Evolutionary conservation across 1,139 yeast species (phyloP).

Genomic region (Yamadazyma atmosphaerica): DNA sequence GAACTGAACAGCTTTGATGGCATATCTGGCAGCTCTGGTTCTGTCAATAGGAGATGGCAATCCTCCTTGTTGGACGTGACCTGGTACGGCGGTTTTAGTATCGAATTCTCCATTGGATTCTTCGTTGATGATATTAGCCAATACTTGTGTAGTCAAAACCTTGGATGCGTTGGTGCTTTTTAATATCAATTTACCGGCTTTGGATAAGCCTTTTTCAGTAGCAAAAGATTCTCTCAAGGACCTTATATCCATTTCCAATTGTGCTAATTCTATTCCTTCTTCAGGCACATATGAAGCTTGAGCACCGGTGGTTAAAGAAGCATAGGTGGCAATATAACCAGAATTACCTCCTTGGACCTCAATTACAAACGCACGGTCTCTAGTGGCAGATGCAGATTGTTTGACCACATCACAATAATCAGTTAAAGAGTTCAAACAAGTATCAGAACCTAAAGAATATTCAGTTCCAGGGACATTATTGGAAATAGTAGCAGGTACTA

Average conservation of each 20-base stretch:
- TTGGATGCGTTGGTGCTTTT: slow-evolving; percentile 70
- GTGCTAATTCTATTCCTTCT: slow-evolving; percentile 63
- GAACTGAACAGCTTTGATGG: slow-evolving; percentile 84
- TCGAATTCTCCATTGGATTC: slow-evolving; percentile 69
- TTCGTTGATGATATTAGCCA: slow-evolving; percentile 69
- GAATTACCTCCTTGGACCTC: slow-evolving; percentile 98
- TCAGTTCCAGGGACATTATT: slow-evolving; percentile 98
- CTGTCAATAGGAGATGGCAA: slow-evolving; percentile 94
- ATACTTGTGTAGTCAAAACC: slow-evolving; percentile 63
- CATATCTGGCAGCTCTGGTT: slow-evolving; percentile 86
- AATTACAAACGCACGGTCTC: slow-evolving; percentile 93
- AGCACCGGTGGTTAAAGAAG: slow-evolving; percentile 91
- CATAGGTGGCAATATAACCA: slow-evolving; percentile 86
- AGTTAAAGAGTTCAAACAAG: slow-evolving; percentile 88
- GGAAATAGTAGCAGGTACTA: slow-evolving; percentile 88
- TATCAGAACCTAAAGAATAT: slow-evolving; percentile 90
- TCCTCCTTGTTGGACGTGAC: slow-evolving; percentile 96
- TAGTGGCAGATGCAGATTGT: slow-evolving; percentile 91
- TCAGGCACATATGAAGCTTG: slow-evolving; percentile 94
- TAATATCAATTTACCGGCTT: slow-evolving; percentile 73
- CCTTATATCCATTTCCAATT: slow-evolving; percentile 22
- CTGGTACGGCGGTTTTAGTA: slow-evolving; percentile 76
- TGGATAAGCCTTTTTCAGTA: slow-evolving; percentile 75
- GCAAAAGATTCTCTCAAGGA: slow-evolving; percentile 64
- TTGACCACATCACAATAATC: slow-evolving; percentile 93